These are phyloP conservation scores for Sporobolomyces phaffii DNA, from an alignment of 768 basidiomycete genomes.

Conservation along the genomic window DNA sequence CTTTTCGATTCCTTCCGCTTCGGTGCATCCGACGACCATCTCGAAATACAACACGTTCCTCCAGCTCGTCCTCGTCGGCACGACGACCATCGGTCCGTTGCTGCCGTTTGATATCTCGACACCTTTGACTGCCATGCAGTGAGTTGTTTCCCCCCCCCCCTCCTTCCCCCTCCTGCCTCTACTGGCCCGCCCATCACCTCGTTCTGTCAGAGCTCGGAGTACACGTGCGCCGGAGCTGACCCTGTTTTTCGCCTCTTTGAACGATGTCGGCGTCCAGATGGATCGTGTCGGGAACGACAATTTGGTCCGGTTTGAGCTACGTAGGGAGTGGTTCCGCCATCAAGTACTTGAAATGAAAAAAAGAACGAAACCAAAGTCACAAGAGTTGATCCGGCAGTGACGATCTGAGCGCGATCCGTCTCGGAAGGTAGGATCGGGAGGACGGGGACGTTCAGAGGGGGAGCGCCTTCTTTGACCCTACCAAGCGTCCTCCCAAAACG, in stretches of 20 bases:
- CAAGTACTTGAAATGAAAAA: conserved; percentile 41
- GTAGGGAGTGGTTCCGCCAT: conserved; percentile 43
- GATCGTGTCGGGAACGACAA: conserved; percentile 80
- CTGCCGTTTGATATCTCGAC: conserved; percentile 57
- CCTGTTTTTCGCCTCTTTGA: not conserved
- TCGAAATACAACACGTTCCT: conserved; percentile 95
- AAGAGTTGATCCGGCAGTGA: not conserved
- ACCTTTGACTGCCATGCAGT: conserved; percentile 68
- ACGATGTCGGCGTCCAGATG: conserved; percentile 53
- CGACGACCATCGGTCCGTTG: conserved; percentile 76
- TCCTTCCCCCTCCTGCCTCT: not conserved
- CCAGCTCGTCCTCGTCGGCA: conserved; percentile 84
- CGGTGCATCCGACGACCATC: conserved; percentile 85
- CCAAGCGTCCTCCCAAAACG: too few species aligned
- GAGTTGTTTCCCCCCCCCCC: conserved; percentile 46
- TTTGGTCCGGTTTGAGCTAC: conserved; percentile 72
- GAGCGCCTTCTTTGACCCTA: too few species aligned
- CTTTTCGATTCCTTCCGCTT: conserved; percentile 88
- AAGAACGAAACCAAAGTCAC: too few species aligned
- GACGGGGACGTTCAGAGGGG: too few species aligned
- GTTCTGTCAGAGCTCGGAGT: not conserved
- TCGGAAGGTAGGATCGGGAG: too few species aligned
- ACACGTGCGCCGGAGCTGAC: not conserved
- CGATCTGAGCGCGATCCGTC: not conserved
- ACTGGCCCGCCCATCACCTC: conserved; percentile 53